A percentile compares a stretch with the other conserved stretches of the same genome.
These are phyloP conservation scores for Mycena galopus DNA, from an alignment of 768 basidiomycete genomes.

Conservation along the genomic window DNA sequence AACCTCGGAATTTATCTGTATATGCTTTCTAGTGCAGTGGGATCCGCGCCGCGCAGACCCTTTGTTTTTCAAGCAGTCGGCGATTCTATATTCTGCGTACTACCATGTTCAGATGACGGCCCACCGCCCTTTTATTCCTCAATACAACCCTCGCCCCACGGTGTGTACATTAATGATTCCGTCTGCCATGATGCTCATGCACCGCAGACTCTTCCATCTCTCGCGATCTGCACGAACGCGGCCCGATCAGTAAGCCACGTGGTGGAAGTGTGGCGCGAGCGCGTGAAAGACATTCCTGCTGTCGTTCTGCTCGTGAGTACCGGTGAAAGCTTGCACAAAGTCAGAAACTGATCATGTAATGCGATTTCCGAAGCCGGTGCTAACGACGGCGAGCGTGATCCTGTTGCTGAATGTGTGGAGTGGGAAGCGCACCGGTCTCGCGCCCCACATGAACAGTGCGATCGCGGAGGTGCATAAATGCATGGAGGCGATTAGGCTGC, in stretches of 20 bases:
- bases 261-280: slow-evolving; percentile 62
- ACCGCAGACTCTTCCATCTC: slow-evolving; percentile 61
- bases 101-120: slow-evolving; percentile 75
- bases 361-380: slow-evolving; percentile 41
- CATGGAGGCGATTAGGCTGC: slow-evolving; percentile 61
- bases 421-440: slow-evolving; percentile 61
- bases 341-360: neutral
- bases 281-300: slow-evolving; percentile 45
- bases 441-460: slow-evolving; percentile 62
- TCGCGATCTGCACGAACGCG: slow-evolving; percentile 89
- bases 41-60: slow-evolving; percentile 52
- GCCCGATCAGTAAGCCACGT: slow-evolving; percentile 83
- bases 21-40: slow-evolving; percentile 54
- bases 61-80: slow-evolving; percentile 68
- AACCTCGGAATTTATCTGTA: slow-evolving; percentile 40
- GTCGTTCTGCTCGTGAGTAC: slow-evolving; percentile 49
- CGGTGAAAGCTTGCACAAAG: no score
- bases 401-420: slow-evolving; percentile 78
- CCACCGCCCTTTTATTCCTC: slow-evolving; percentile 85
- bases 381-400: slow-evolving; percentile 61
- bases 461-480: slow-evolving; percentile 72
- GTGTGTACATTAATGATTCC: neutral
- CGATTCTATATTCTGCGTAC: slow-evolving; percentile 60
- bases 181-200: neutral
- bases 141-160: slow-evolving; percentile 42